A percentile compares a stretch with the other conserved stretches of the same genome.
Evolutionary conservation across 176 grass and related monocot genomes (phyloP).

Genomic region (Urochloa ruziziensis): DNA sequence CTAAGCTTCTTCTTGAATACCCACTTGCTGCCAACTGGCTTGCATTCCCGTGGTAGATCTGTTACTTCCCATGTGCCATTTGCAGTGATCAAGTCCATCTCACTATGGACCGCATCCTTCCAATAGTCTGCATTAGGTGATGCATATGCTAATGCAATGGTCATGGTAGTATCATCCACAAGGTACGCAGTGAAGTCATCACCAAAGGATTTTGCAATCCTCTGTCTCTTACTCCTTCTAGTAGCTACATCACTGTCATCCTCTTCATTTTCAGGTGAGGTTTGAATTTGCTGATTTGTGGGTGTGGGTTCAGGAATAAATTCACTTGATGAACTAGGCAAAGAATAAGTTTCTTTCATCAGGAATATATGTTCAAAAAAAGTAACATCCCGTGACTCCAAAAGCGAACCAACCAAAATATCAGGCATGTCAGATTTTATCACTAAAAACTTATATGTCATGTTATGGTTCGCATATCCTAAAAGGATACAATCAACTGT

Average conservation of each 20-base stretch:
- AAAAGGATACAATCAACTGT: background rate
- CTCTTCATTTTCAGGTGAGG: background rate
- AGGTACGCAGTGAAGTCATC: background rate
- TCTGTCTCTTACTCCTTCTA: background rate
- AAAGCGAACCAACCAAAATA: background rate
- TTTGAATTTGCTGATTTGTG: background rate
- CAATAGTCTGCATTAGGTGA: background rate
- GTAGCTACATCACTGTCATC: background rate
- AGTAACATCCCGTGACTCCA: background rate
- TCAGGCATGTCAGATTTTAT: background rate
- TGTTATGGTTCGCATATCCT: background rate
- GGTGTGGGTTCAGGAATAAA: too few species aligned
- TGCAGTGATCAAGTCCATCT: background rate
- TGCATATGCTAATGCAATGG: background rate
- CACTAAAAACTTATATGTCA: background rate
- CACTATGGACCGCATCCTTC: background rate
- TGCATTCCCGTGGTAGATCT: background rate
- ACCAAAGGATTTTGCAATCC: background rate
- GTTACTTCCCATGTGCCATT: background rate
- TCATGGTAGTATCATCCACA: background rate
- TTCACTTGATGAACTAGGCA: background rate
- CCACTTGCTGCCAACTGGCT: background rate
- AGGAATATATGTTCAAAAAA: background rate
- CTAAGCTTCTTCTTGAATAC: background rate
- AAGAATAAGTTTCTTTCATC: background rate